Evolutionary conservation across 306 rosid species (phyloP), one percentile per base, ranked within the genome.

Genomic region (Quercus aquifolioides): DNA sequence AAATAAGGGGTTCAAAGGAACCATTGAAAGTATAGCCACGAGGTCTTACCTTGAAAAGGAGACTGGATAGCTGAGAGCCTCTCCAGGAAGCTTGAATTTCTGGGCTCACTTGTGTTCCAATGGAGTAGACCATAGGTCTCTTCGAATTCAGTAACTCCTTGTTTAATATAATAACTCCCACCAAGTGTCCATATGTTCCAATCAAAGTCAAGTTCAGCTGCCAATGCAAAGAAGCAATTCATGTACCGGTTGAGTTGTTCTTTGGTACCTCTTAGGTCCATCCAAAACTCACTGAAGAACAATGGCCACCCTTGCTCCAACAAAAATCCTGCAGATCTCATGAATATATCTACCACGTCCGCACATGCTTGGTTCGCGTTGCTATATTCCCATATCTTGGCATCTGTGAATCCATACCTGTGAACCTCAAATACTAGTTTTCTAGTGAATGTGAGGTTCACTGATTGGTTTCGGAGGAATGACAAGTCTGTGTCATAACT

Each of bases 321-420:
- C 76, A 95, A 76, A 76, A 74, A 93, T 1, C 90, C 92, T 2
- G 96, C 82, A 43, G 8, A 55, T 74, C 81, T 84, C 92, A 63
- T 88, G 72, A 91, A 2, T 41, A 87, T 87, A 17, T 55, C 56
- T 12, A 63, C 21, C 31, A 90, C 93, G 73, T 72, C 85, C 18
- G 93, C 96, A 41, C 99, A 95, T 15, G 91, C 98, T 73, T 95
- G 88, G 75, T 95, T 92, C 10, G 94, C 87, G 80, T 92, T 92
- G 5, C 94, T 91, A 4, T 76, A 65, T 25, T 4, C 75, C 99
- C 99, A 92, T 20, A 90, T 88, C 7, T 78, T 69, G 17, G 93
- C 97, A 19, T 92, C 92, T 0, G 94, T 85, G 85, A 92, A 92
- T 5, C 25, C 86, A 41, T 91, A 92, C 97, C 99, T 91, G 6